phyloP scores from a whole-genome alignment of 2,329 filamentous ascomycete genomes.

The Trichophyton simii region DNA sequence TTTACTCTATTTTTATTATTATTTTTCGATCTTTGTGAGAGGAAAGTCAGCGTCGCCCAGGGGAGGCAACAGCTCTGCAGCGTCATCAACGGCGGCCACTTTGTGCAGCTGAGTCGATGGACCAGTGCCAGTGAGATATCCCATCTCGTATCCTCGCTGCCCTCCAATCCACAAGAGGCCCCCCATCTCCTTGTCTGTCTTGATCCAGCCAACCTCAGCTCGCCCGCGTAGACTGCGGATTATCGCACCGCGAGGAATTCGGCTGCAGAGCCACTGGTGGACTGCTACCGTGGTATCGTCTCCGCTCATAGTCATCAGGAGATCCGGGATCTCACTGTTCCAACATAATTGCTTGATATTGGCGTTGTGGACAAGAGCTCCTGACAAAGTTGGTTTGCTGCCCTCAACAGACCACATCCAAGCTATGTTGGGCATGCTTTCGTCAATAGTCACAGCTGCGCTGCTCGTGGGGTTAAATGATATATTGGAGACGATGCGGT shows the following conservation, averaged over 20 bases:
- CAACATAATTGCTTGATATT: slow-evolving; percentile 29
- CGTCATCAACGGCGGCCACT: slow-evolving; percentile 5
- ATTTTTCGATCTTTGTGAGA: not conserved
- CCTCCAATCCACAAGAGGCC: slow-evolving; percentile 12
- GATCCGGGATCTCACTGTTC: slow-evolving; percentile 26
- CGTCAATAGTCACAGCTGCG: slow-evolving; percentile 29
- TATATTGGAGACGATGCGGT: slow-evolving; percentile 28
- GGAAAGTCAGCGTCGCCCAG: slow-evolving; percentile 8
- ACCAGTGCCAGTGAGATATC: slow-evolving; percentile 7
- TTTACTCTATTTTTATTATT: not conserved
- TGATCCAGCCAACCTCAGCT: slow-evolving; percentile 10
- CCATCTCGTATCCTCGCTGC: slow-evolving; percentile 10
- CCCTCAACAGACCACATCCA: slow-evolving; percentile 34
- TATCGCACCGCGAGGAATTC: slow-evolving; percentile 7
- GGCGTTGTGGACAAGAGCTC: slow-evolving; percentile 33
- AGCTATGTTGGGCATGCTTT: slow-evolving; percentile 31
- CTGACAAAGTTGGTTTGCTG: slow-evolving; percentile 17
- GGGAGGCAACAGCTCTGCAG: slow-evolving; percentile 1
- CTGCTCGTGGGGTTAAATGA: slow-evolving; percentile 28
- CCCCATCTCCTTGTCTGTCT: slow-evolving; percentile 1
- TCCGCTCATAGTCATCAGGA: slow-evolving; percentile 29
- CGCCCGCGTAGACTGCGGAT: slow-evolving; percentile 8
- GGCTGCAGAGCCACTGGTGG: slow-evolving; percentile 17
- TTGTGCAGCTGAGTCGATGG: slow-evolving; percentile 8
- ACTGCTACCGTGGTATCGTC: slow-evolving; percentile 23